Base-by-base conservation (phyloP, 2,329 filamentous ascomycete species). In the Biscogniauxia sp. region DNA sequence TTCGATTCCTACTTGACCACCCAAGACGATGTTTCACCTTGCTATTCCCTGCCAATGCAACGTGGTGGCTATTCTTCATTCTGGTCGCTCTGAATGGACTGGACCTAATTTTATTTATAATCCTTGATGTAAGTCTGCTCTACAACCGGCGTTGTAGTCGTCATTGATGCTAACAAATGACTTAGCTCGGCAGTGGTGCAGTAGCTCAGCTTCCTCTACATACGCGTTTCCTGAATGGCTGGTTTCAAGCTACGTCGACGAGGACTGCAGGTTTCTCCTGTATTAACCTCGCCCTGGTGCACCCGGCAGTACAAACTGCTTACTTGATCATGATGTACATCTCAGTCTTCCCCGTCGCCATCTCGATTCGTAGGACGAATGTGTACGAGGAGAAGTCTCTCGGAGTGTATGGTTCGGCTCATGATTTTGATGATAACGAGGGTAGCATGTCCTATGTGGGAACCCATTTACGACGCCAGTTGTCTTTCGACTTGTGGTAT, bases 261-360 rank as follows among this genome's bases (percentile, higher is more conserved):
- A 83, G 95, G 72, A 98, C 95, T 0, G 94, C 95, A 3, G 94
- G 95, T 0, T 97, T 97, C 71, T 83, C 90, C 1, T 91, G 90
- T 28, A 85, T 98, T 68, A 92, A 89, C 72, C 78, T 98, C 49
- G 80, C 90, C 1, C 78, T 84, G 0, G 80, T 99, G 1, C 93
- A 98, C 67, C 93, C 95, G 1, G 95, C 91, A 2, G 92, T 97
- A 60, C 93, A 97, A 70, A 92, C 96, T 15, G 92, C 93, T 23
- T 98, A 97, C 78, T 81, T 98, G 76, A 88, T 98, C 75, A 98
- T 98, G 95, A 98, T 98, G 95, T 98, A 98, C 76, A 97, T 98
- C 64, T 97, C 93, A 60, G 91, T 97, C 61, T 96, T 97, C 69
- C 94, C 94, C 5, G 96, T 98, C 68, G 94, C 95, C 72, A 98